phyloP scores from a whole-genome alignment of 1,284 basidiomycete genomes.

The Boletus hoseneyae region DNA sequence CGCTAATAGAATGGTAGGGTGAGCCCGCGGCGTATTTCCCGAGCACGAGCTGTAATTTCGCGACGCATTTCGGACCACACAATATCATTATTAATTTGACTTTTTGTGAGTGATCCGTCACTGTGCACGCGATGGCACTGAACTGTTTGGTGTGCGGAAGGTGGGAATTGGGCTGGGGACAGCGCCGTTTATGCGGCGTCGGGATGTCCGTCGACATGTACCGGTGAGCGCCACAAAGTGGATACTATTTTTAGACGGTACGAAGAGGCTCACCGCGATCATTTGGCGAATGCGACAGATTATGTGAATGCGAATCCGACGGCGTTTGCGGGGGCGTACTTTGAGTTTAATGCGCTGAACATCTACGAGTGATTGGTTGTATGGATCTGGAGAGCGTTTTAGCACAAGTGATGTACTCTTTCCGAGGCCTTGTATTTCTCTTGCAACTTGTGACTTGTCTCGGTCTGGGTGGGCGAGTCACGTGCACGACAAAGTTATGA shows the following conservation, averaged over 20 bases:
- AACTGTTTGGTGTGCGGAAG: conserved; percentile 11
- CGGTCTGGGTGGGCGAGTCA: background rate
- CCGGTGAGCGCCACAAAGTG: conserved; percentile 24
- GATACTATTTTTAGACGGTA: background rate
- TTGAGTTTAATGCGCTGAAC: conserved; percentile 19
- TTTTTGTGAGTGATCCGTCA: conserved; percentile 23
- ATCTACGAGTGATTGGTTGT: conserved; percentile 13
- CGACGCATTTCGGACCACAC: conserved; percentile 18
- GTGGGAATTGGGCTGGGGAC: conserved; percentile 40
- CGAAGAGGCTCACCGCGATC: background rate
- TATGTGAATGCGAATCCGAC: conserved; percentile 9
- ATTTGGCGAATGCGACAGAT: background rate
- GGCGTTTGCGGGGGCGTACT: conserved; percentile 20
- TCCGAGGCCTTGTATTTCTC: too few relatives aligned
- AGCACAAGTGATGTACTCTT: too few relatives aligned
- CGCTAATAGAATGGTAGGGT: conserved; percentile 7
- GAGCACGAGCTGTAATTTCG: conserved; percentile 17
- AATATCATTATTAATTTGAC: conserved; percentile 14
- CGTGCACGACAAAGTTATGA: background rate
- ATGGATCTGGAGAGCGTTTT: too few relatives aligned
- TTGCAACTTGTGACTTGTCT: too few relatives aligned
- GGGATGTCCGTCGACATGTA: conserved; percentile 34
- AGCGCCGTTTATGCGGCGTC: conserved; percentile 23
- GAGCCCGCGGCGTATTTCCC: conserved; percentile 23
- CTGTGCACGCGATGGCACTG: background rate